Percentiles rank a stretch among this genome's conserved stretches.
These are phyloP conservation scores for Suillus decipiens DNA, from an alignment of 768 basidiomycete species.

Conservation along the genomic window DNA sequence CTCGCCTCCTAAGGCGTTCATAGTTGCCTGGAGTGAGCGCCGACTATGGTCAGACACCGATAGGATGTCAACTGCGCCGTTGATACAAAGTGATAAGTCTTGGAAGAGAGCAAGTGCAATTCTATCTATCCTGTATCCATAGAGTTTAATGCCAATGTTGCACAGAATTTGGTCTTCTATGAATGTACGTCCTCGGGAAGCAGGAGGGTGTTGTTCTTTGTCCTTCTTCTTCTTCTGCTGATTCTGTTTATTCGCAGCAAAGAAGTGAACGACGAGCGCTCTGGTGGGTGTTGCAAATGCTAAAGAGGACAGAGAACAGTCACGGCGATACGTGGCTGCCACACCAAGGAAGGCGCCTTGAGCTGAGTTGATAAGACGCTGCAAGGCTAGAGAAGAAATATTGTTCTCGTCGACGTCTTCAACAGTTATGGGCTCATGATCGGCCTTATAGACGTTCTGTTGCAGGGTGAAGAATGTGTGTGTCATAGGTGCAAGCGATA, in stretches of 20 bases:
- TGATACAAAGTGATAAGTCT: conserved; percentile 40
- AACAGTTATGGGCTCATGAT: conserved; percentile 30
- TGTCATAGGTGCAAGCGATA: neutral
- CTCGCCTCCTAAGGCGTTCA: conserved; percentile 42
- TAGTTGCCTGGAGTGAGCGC: conserved; percentile 35
- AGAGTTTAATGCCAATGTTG: conserved; percentile 31
- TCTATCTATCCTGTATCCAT: conserved; percentile 49
- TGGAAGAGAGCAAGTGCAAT: conserved; percentile 40
- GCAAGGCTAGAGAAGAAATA: conserved; percentile 26
- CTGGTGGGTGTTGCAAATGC: conserved; percentile 41
- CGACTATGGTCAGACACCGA: conserved; percentile 33
- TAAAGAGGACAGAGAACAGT: conserved; percentile 36
- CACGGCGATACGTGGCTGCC: conserved; percentile 42
- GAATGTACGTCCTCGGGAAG: conserved; percentile 19
- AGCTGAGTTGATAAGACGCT: conserved; percentile 31
- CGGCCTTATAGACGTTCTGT: conserved; percentile 37
- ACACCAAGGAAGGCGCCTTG: conserved; percentile 38
- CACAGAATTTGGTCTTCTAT: conserved; percentile 37
- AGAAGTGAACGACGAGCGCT: conserved; percentile 38
- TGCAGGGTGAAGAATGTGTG: conserved; percentile 25
- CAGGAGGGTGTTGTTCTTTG: neutral
- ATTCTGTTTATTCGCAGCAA: conserved; percentile 16
- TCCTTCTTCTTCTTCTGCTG: conserved; percentile 5
- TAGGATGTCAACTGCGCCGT: conserved; percentile 42
- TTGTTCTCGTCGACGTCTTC: conserved; percentile 27